phyloP scores from a whole-genome alignment of 2,329 filamentous ascomycete species.

The Xylaria sp. region DNA sequence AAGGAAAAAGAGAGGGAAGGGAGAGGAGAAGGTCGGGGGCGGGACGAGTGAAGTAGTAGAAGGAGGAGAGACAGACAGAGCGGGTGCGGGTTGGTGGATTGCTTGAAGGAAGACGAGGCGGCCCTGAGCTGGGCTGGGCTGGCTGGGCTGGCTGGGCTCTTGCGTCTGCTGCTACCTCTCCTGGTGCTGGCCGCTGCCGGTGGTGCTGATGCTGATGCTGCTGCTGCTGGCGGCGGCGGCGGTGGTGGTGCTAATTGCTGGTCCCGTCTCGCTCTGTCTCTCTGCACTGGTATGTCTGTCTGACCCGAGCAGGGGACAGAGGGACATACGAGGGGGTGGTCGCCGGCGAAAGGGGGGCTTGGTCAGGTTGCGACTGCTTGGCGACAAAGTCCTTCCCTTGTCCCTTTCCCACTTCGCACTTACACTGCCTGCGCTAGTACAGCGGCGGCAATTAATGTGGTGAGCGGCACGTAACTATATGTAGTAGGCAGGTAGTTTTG shows the following conservation, averaged over 20 bases:
- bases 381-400: conserved; percentile 36
- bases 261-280: not conserved
- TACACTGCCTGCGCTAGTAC: conserved; percentile 3
- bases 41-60: conserved; percentile 14
- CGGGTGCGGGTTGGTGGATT: conserved; percentile 16
- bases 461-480: not conserved
- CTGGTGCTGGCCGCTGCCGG: conserved; percentile 6
- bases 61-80: conserved; percentile 17
- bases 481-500: not conserved
- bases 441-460: not conserved
- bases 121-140: conserved; percentile 28
- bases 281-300: not conserved
- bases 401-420: conserved; percentile 24
- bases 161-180: conserved; percentile 20
- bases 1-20: conserved; percentile 42
- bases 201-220: not conserved
- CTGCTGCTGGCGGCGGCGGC: too few relatives aligned
- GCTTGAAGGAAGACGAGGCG: conserved; percentile 19
- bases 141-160: conserved; percentile 7
- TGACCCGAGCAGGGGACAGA: conserved; percentile 31
- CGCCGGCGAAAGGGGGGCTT: conserved; percentile 31
- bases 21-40: conserved; percentile 23
- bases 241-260: not conserved
- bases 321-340: conserved; percentile 34
- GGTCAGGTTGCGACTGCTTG: conserved; percentile 34